Percentiles rank a stretch among this genome's conserved stretches.
These are phyloP conservation scores for Edaphochlamys debaryana DNA, from an alignment of 139 green algal species.

Conservation along the genomic window DNA sequence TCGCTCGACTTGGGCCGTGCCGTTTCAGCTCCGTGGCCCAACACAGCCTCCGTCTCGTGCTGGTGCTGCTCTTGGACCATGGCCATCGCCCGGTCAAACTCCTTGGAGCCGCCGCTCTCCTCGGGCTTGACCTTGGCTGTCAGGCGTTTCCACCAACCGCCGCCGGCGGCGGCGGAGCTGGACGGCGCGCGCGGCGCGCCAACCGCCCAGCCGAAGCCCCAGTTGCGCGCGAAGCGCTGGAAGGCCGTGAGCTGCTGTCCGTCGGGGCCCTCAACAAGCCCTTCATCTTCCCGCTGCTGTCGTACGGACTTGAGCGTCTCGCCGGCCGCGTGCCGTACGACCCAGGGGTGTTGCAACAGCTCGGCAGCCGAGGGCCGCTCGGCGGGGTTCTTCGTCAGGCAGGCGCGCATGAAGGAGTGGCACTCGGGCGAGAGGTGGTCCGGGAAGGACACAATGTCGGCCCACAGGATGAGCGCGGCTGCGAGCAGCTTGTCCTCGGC, in stretches of 20 bases:
- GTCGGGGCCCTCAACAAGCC: not conserved
- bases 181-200: not conserved
- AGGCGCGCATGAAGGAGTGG: slow-evolving; percentile 61
- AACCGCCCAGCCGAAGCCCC: slow-evolving; percentile 4
- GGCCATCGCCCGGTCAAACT: slow-evolving; percentile 13
- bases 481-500: slow-evolving; percentile 57
- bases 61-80: slow-evolving; percentile 33
- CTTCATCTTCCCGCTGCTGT: not conserved
- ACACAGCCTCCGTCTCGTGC: not conserved
- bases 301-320: slow-evolving; percentile 39
- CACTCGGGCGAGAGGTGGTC: slow-evolving; percentile 55
- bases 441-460: slow-evolving; percentile 55
- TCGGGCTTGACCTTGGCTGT: not conserved
- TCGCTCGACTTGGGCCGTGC: not conserved
- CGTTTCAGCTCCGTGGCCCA: not conserved
- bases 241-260: not conserved
- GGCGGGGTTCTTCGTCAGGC: slow-evolving; percentile 62
- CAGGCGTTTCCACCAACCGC: slow-evolving; percentile 1
- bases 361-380: slow-evolving; percentile 61
- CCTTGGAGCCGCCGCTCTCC: not conserved
- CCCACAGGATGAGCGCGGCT: slow-evolving; percentile 62
- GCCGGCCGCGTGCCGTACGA: slow-evolving; percentile 52
- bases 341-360: slow-evolving; percentile 70
- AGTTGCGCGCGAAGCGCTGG: not conserved
- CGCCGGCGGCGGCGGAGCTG: not conserved